Evolutionary conservation across 495 filamentous ascomycete species (phyloP).

Genomic region (Penicillium lagena): DNA sequence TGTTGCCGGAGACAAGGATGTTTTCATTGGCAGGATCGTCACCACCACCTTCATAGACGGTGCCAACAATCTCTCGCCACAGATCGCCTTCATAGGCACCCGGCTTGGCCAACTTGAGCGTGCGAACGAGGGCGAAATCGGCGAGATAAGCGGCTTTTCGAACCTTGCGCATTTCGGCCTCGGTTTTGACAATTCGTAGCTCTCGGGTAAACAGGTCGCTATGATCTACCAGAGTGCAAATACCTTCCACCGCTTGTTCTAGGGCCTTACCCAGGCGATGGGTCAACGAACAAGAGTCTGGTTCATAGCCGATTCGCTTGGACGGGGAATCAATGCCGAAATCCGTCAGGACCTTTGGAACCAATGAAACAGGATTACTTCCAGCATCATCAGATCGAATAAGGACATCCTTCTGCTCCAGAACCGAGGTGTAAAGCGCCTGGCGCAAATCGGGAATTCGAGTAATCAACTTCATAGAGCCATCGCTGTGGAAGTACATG

Average conservation of each 20-base stretch:
- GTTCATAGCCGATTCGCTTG: constrained; percentile 20
- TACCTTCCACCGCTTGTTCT: constrained; percentile 8
- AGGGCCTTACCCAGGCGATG: constrained; percentile 13
- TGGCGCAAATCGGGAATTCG: constrained; percentile 17
- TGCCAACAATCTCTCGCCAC: constrained; percentile 15
- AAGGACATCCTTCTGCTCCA: constrained; percentile 14
- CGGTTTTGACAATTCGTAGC: constrained; percentile 16
- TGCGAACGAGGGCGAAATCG: constrained; percentile 14
- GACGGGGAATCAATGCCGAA: constrained; percentile 13
- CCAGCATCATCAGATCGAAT: constrained; percentile 17
- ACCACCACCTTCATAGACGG: constrained; percentile 18
- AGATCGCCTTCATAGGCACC: constrained; percentile 19
- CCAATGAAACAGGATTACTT: constrained; percentile 17
- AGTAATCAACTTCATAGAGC: constrained; percentile 16
- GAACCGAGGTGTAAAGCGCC: constrained; percentile 16
- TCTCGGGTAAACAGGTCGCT: constrained; percentile 16
- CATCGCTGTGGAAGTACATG: constrained; percentile 20
- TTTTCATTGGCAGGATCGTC: constrained; percentile 21
- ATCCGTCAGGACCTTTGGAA: constrained; percentile 10
- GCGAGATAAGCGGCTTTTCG: constrained; percentile 20
- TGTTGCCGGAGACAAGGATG: constrained; percentile 19
- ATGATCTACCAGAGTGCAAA: constrained; percentile 13
- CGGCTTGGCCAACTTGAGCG: constrained; percentile 16
- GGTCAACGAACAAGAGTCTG: constrained; percentile 12
- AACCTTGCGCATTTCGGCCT: constrained; percentile 17